Evolutionary conservation across 2,329 filamentous ascomycete genomes (phyloP), one percentile per base, ranked within the genome.

Genomic region (Onygenales sp.): DNA sequence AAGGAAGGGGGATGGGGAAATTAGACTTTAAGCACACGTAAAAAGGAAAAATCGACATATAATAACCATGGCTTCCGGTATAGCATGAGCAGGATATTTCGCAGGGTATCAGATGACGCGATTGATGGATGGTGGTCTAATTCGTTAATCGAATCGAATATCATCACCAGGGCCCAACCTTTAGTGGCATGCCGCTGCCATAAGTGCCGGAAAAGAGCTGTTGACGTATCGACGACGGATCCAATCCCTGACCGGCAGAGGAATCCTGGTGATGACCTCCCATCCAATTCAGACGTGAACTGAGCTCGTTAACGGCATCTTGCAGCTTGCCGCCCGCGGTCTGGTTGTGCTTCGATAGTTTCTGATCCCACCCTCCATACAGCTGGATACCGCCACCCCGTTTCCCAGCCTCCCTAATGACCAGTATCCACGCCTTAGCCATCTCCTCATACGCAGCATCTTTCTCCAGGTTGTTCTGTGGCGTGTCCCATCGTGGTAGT

Each of bases 391-490:
- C 93, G 32, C 89, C 91, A 9, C 89, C 92, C 60, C 87, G 82
- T 75, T 97, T 97, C 21, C 87, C 85, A 2, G 90, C 89, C 70
- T 98, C 93, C 56, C 85, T 85, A 61, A 98, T 87, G 49, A 95
- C 92, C 60, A 94, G 70, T 13, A 88, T 85, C 93, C 93, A 98
- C 1, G 93, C 93, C 64, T 86, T 89, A 31, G 88, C 86, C 58
- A 98, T 91, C 66, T 97, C 93, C 63, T 98, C 92, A 66, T 98
- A 98, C 6, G 92, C 91, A 58, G 89, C 89, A 60, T 95, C 86
- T 70, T 96, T 96, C 74, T 95, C 88, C 62, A 95, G 81, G 59
- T 91, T 91, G 72, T 96, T 87, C 57, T 88, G 83, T 56, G 86
- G 87, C 44, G 84, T 88, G 61, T 93, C 87, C 90, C 91, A 98